phyloP scores from a whole-genome alignment of 1,284 basidiomycete species.

The Filobasidium uniguttulatum region DNA sequence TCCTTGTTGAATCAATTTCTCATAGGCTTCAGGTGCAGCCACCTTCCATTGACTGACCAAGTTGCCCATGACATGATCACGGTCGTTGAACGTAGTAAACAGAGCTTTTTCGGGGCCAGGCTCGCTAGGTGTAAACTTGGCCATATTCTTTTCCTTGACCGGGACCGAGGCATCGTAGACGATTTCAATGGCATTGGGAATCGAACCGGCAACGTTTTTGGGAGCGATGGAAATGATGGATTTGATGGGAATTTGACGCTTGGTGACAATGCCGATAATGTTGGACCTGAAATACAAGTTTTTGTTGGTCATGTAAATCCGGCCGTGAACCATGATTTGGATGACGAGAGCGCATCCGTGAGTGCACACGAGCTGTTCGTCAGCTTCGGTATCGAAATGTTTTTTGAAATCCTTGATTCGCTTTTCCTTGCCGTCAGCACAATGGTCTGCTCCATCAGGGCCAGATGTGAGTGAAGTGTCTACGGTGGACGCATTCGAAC shows the following conservation, averaged over 20 bases:
- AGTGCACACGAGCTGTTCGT: constrained; percentile 17
- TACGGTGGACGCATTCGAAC: too few relatives aligned
- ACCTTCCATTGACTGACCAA: constrained; percentile 14
- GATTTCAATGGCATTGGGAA: constrained; percentile 20
- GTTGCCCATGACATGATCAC: constrained; percentile 17
- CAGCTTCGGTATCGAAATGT: constrained; percentile 9
- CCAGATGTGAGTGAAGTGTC: too few relatives aligned
- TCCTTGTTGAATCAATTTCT: constrained; percentile 1
- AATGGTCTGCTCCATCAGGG: too few relatives aligned
- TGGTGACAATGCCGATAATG: constrained; percentile 19
- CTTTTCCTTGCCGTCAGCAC: constrained; percentile 16
- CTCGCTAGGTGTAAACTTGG: neutral
- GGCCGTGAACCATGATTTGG: constrained; percentile 19
- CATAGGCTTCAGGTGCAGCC: constrained; percentile 12
- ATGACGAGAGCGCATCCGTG: constrained; percentile 17
- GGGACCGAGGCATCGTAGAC: constrained; percentile 2
- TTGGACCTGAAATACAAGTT: constrained; percentile 17
- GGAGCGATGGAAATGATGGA: constrained; percentile 12
- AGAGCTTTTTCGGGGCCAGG: neutral
- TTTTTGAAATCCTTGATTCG: constrained; percentile 18
- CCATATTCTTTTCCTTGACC: neutral
- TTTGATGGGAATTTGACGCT: constrained; percentile 16
- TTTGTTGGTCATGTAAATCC: constrained; percentile 16
- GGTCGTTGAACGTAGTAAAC: constrained; percentile 16
- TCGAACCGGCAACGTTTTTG: constrained; percentile 17